These are phyloP conservation scores for Rhexocercosporidium sp. DNA, from an alignment of 2,329 filamentous ascomycete genomes.

Conservation along the genomic window DNA sequence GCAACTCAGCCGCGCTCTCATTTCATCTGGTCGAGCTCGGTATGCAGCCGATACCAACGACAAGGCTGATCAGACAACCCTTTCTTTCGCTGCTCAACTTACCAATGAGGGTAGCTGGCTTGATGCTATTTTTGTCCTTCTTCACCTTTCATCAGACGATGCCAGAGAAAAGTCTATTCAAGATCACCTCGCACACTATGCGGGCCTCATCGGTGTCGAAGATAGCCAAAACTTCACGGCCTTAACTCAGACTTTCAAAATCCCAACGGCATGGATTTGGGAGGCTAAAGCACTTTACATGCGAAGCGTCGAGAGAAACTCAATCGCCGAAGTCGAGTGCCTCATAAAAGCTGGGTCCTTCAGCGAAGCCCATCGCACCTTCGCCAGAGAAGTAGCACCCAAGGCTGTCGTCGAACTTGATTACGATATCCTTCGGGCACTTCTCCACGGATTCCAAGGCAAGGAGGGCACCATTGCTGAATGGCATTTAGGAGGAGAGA, in stretches of 20 bases:
- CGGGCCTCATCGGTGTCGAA: constrained; percentile 66
- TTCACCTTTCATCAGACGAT: constrained; percentile 70
- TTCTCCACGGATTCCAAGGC: constrained; percentile 75
- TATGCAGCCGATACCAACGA: constrained; percentile 58
- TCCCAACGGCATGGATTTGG: constrained; percentile 83
- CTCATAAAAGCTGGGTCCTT: constrained; percentile 79
- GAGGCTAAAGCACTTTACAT: constrained; percentile 85
- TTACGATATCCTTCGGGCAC: constrained; percentile 68
- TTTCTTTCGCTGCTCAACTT: constrained; percentile 69
- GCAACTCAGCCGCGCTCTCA: constrained; percentile 77
- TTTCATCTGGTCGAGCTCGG: constrained; percentile 53
- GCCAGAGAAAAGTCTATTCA: constrained; percentile 72
- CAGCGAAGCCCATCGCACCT: constrained; percentile 82
- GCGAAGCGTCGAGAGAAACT: constrained; percentile 72
- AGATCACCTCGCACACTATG: constrained; percentile 76
- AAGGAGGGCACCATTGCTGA: constrained; percentile 66
- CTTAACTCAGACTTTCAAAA: constrained; percentile 67
- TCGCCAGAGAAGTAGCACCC: constrained; percentile 82
- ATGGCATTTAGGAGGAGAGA: constrained; percentile 80
- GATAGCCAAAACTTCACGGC: constrained; percentile 60
- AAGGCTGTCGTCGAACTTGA: constrained; percentile 82
- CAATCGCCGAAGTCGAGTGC: constrained; percentile 75
- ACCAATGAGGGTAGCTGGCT: constrained; percentile 69
- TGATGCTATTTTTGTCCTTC: constrained; percentile 75
- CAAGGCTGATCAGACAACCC: constrained; percentile 69